Evolutionary conservation across 768 basidiomycete genomes (phyloP).

Genomic region (Hysterangium stoloniferum): DNA sequence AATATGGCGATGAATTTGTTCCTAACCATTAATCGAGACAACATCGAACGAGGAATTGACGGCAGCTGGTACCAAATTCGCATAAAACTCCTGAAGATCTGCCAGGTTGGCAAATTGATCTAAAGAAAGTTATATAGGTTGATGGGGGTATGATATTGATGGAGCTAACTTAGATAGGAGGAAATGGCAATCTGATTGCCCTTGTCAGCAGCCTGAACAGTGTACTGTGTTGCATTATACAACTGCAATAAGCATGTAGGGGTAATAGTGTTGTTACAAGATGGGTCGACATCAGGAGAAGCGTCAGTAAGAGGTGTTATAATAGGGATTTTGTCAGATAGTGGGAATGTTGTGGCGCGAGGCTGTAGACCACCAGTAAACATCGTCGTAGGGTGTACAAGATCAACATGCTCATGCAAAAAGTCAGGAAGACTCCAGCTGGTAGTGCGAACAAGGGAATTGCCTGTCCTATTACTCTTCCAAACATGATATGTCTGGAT

Average conservation of each 20-base stretch:
- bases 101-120: slow-evolving; percentile 5
- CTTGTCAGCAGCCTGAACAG: slow-evolving; percentile 14
- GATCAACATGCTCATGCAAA: slow-evolving; percentile 52
- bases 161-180: slow-evolving; percentile 27
- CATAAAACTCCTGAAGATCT: slow-evolving; percentile 26
- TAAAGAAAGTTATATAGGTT: neutral
- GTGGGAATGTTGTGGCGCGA: slow-evolving; percentile 2
- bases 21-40: slow-evolving; percentile 53
- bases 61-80: slow-evolving; percentile 24
- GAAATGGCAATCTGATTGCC: slow-evolving; percentile 28
- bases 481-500: slow-evolving; percentile 55
- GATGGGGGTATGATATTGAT: neutral
- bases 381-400: slow-evolving; percentile 67
- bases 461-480: slow-evolving; percentile 45
- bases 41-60: slow-evolving; percentile 41
- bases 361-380: slow-evolving; percentile 34
- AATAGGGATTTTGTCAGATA: slow-evolving; percentile 1
- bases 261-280: slow-evolving; percentile 27
- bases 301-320: neutral
- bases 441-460: slow-evolving; percentile 56
- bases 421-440: slow-evolving; percentile 56
- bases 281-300: slow-evolving; percentile 14
- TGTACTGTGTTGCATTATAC: slow-evolving; percentile 27
- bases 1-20: neutral
- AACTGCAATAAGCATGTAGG: slow-evolving; percentile 26